These are phyloP conservation scores for Entomortierella beljakovae DNA, from an alignment of 192 early-diverging fungal species.

Conservation along the genomic window DNA sequence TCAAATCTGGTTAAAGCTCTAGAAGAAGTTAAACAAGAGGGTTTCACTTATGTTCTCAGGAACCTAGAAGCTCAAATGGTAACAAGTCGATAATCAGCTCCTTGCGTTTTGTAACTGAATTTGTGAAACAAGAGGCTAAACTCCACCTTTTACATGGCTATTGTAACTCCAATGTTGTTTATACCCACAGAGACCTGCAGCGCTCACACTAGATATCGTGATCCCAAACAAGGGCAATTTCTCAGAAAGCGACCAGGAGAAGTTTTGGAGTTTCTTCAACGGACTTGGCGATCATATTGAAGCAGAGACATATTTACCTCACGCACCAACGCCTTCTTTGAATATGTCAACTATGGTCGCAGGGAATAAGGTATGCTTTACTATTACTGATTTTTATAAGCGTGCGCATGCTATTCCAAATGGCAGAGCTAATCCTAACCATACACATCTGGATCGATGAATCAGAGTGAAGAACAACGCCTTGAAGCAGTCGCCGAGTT, in stretches of 20 bases:
- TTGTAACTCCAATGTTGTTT: no score
- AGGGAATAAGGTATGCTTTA: slow-evolving; percentile 16
- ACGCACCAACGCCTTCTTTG: background rate
- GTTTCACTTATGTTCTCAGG: slow-evolving; percentile 25
- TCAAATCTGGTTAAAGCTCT: slow-evolving; percentile 6
- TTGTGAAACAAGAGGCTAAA: no score
- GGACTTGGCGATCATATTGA: slow-evolving; percentile 31
- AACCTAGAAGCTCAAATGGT: slow-evolving; percentile 46
- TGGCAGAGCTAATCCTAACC: no score
- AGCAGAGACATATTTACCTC: slow-evolving; percentile 6
- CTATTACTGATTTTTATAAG: background rate
- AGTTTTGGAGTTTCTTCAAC: slow-evolving; percentile 33
- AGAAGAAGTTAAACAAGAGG: slow-evolving; percentile 36
- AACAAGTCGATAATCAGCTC: no score
- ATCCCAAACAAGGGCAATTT: slow-evolving; percentile 13
- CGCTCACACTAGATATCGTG: slow-evolving; percentile 22
- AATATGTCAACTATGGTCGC: slow-evolving; percentile 13
- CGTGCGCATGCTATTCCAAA: no score
- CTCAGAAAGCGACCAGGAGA: background rate
- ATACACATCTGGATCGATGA: no score
- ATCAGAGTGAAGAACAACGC: slow-evolving; percentile 20
- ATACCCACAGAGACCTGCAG: slow-evolving; percentile 21
- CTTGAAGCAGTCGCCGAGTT: slow-evolving; percentile 12
- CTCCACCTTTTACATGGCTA: no score
- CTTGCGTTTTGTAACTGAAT: no score